These are phyloP conservation scores for Schizophyllum commune DNA, from an alignment of 1,284 basidiomycete genomes.

Conservation along the genomic window DNA sequence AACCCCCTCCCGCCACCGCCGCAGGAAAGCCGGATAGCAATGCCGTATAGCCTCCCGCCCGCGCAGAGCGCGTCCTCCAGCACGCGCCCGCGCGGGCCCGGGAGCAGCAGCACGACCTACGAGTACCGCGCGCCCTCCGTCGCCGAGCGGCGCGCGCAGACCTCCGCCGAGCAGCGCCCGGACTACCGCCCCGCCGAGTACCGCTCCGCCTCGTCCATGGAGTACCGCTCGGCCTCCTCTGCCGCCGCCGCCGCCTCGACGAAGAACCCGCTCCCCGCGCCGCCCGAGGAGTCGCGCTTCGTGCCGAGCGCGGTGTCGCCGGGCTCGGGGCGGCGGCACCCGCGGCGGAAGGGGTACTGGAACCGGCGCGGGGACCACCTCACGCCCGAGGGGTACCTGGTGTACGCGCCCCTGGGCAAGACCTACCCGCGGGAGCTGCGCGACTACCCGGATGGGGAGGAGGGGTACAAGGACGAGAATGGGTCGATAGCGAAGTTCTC, in stretches of 20 bases:
- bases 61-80: constrained; percentile 1
- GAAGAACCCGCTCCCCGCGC: constrained; percentile 10
- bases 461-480: constrained; percentile 46
- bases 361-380: constrained; percentile 64
- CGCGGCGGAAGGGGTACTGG: constrained; percentile 51
- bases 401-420: constrained; percentile 48
- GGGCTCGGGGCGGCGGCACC: constrained; percentile 10
- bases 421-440: constrained; percentile 51
- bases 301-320: constrained; percentile 5
- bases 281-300: constrained; percentile 10
- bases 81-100: not conserved
- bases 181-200: not conserved
- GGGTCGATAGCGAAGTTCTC: constrained; percentile 34
- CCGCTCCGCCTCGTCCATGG: not conserved
- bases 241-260: constrained; percentile 4
- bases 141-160: not conserved
- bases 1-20: constrained; percentile 4
- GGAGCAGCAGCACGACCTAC: not conserved
- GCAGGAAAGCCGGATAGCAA: not conserved
- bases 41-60: not conserved
- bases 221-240: constrained; percentile 3
- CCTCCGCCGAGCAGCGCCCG: not conserved
- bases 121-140: constrained; percentile 2
- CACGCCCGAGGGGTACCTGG: constrained; percentile 42
- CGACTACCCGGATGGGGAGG: constrained; percentile 43